Conservation (phyloP, 2,329 filamentous ascomycete genomes). For the Aspergillus sp. region DNA sequence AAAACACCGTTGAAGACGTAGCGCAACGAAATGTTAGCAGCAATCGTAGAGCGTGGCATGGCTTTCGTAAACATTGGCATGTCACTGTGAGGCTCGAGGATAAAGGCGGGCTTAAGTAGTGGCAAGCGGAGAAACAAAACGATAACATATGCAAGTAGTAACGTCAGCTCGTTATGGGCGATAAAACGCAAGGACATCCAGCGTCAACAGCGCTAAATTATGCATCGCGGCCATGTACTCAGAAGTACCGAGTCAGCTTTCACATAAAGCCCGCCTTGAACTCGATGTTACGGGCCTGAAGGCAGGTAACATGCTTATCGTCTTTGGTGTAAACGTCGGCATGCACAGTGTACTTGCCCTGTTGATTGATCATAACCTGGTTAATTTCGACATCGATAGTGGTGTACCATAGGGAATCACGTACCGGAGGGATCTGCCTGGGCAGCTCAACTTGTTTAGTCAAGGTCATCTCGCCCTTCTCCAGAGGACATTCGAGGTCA, state of each 20-base stretch:
- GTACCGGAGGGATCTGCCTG: conserved; percentile 81
- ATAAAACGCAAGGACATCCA: conserved; percentile 4
- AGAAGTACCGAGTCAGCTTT: neutral
- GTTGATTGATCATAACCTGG: conserved; percentile 7
- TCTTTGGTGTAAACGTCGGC: conserved; percentile 81
- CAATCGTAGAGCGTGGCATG: conserved; percentile 5
- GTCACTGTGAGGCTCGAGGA: neutral
- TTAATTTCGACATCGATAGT: neutral
- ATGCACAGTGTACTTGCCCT: conserved; percentile 88
- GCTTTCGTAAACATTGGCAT: neutral
- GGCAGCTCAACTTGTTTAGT: conserved; percentile 84
- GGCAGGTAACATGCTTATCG: conserved; percentile 76
- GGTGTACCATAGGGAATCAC: conserved; percentile 39
- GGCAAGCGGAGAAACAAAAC: conserved; percentile 11
- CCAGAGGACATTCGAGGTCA: conserved; percentile 82
- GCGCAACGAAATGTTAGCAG: conserved; percentile 10
- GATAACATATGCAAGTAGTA: neutral
- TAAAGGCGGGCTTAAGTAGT: neutral
- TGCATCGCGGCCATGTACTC: neutral
- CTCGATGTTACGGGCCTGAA: conserved; percentile 62
- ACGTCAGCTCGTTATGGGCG: conserved; percentile 1
- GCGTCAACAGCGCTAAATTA: conserved; percentile 1
- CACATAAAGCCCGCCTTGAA: conserved; percentile 27
- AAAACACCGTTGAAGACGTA: conserved; percentile 20
- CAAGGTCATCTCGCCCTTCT: conserved; percentile 73